These are phyloP conservation scores for Venturiaceae sp. DNA, from an alignment of 2,329 filamentous ascomycete species.

Conservation along the genomic window DNA sequence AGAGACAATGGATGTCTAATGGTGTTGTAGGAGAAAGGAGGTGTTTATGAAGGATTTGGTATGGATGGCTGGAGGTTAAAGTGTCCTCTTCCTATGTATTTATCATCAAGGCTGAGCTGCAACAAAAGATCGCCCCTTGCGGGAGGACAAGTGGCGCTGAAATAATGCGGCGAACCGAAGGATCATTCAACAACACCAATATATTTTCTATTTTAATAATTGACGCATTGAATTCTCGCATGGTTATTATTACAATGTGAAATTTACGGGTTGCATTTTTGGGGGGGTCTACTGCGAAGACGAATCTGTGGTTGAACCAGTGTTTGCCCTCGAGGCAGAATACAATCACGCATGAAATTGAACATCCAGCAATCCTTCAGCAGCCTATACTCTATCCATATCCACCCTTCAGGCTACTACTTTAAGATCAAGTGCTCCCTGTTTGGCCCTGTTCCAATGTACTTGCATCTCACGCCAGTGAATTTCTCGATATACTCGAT, in stretches of 20 bases:
- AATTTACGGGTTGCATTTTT: too few species aligned
- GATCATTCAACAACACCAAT: neutral
- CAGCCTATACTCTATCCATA: neutral
- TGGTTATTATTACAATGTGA: too few species aligned
- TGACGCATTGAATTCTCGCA: too few species aligned
- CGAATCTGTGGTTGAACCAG: neutral
- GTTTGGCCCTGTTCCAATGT: slow-evolving; percentile 57
- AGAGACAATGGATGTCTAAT: neutral
- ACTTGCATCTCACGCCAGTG: slow-evolving; percentile 52
- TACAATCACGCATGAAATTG: too few species aligned
- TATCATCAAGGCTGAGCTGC: slow-evolving; percentile 1
- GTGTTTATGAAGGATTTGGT: neutral
- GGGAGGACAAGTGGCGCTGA: neutral
- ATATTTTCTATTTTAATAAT: neutral
- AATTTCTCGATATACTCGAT: slow-evolving; percentile 59
- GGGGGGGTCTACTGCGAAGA: neutral
- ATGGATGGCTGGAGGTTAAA: too few species aligned
- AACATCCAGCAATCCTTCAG: neutral
- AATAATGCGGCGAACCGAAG: neutral
- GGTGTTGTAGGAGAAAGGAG: neutral
- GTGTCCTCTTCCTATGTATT: neutral
- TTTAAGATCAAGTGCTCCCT: slow-evolving; percentile 55
- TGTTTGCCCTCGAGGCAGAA: neutral
- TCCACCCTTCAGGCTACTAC: too few species aligned
- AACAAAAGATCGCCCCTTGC: neutral